Conservation (phyloP, 768 basidiomycete genomes). For the Mycena metata region DNA sequence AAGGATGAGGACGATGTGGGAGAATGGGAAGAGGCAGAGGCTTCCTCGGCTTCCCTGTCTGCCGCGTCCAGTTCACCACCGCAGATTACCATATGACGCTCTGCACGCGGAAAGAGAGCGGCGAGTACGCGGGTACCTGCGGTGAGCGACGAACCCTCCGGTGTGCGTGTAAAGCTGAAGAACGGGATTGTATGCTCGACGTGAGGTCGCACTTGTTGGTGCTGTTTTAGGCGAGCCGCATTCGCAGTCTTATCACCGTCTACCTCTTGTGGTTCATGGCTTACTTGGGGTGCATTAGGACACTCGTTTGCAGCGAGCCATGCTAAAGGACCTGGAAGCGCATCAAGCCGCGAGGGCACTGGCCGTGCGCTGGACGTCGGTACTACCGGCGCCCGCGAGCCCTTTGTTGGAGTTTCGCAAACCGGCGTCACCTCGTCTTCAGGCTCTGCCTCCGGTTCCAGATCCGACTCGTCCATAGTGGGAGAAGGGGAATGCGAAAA, state of each 20-base stretch:
- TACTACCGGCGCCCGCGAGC: slow-evolving; percentile 7
- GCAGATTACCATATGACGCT: slow-evolving; percentile 82
- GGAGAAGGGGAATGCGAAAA: slow-evolving; percentile 68
- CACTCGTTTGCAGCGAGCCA: slow-evolving; percentile 10
- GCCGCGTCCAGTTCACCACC: slow-evolving; percentile 75
- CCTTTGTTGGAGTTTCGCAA: background rate
- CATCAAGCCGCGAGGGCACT: slow-evolving; percentile 34
- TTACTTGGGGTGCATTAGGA: background rate
- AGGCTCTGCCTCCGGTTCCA: slow-evolving; percentile 42
- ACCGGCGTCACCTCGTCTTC: background rate
- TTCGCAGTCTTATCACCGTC: background rate
- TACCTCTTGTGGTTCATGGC: slow-evolving; percentile 17
- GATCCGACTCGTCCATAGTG: slow-evolving; percentile 21
- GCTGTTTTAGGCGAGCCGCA: background rate
- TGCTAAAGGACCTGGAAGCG: slow-evolving; percentile 19
- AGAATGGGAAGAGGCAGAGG: slow-evolving; percentile 8
- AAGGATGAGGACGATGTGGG: slow-evolving; percentile 9
- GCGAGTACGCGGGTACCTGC: slow-evolving; percentile 78
- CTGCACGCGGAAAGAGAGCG: slow-evolving; percentile 76
- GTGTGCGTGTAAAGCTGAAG: slow-evolving; percentile 83
- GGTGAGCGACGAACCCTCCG: slow-evolving; percentile 82
- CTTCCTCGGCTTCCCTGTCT: slow-evolving; percentile 51
- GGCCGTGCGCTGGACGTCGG: slow-evolving; percentile 20
- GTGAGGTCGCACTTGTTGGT: background rate
- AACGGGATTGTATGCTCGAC: slow-evolving; percentile 66